phyloP scores from a whole-genome alignment of 768 basidiomycete species.

The Leccinum truebloodii region DNA sequence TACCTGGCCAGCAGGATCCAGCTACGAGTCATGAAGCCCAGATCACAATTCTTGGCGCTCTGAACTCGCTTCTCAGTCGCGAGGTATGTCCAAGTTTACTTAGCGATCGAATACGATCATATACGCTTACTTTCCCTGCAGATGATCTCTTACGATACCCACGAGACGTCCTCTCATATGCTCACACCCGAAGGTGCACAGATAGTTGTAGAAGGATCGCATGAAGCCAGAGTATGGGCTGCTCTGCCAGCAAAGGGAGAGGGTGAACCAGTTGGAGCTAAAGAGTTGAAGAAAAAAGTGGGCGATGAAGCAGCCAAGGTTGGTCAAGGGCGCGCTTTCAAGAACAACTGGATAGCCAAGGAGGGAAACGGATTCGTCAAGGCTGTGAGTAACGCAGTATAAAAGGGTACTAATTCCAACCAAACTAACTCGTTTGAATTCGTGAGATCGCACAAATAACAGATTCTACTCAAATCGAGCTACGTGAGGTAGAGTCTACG shows the following conservation, averaged over 20 bases:
- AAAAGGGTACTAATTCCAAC: background rate
- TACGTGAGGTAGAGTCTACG: slow-evolving; percentile 70
- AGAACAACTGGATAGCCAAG: slow-evolving; percentile 95
- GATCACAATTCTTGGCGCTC: slow-evolving; percentile 80
- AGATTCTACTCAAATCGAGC: slow-evolving; percentile 74
- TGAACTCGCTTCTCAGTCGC: slow-evolving; percentile 87
- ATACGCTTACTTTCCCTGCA: slow-evolving; percentile 33
- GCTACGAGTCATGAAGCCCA: slow-evolving; percentile 76
- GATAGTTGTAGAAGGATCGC: slow-evolving; percentile 81
- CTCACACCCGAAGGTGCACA: slow-evolving; percentile 82
- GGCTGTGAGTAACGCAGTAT: slow-evolving; percentile 53
- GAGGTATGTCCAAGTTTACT: slow-evolving; percentile 54
- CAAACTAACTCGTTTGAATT: slow-evolving; percentile 6
- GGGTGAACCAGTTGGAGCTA: slow-evolving; percentile 63
- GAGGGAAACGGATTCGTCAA: slow-evolving; percentile 86
- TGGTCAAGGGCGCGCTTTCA: slow-evolving; percentile 95
- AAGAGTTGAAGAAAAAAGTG: slow-evolving; percentile 69
- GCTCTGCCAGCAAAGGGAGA: slow-evolving; percentile 73
- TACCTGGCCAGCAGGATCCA: slow-evolving; percentile 61
- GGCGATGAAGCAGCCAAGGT: slow-evolving; percentile 91
- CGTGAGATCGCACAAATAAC: slow-evolving; percentile 61
- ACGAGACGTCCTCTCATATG: slow-evolving; percentile 71
- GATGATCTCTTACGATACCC: slow-evolving; percentile 84
- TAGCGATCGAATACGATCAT: slow-evolving; percentile 3
- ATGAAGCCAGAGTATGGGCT: slow-evolving; percentile 94